Percentiles rank a stretch among this genome's conserved stretches.
Evolutionary conservation across 164 flowering plant species (phyloP).

Genomic region (Umbellularia californica): DNA sequence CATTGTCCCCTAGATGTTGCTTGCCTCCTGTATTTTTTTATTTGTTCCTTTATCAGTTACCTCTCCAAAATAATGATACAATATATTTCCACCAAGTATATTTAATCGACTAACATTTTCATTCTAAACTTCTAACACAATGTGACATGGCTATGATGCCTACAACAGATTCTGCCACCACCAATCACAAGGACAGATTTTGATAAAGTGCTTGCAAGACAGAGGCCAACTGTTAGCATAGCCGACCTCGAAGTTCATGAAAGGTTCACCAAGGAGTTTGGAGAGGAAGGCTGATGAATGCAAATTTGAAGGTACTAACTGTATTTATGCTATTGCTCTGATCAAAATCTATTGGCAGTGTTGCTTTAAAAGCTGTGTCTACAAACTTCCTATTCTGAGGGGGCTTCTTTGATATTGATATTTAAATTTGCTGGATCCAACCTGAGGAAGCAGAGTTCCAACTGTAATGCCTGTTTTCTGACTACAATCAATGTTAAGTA

Average conservation of each 20-base stretch:
- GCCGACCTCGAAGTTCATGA: slow-evolving; percentile 90
- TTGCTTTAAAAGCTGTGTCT: background rate
- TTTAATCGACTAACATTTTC: too few relatives aligned
- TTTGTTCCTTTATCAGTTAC: background rate
- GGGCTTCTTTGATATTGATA: background rate
- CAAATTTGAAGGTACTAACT: background rate
- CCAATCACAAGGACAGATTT: slow-evolving; percentile 79
- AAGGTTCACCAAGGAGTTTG: slow-evolving; percentile 92
- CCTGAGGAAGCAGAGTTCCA: background rate
- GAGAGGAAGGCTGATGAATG: slow-evolving; percentile 79
- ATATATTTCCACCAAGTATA: too few relatives aligned
- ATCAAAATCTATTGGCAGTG: background rate
- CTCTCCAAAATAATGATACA: background rate
- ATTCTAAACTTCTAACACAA: too few relatives aligned
- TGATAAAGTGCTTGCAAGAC: slow-evolving; percentile 92
- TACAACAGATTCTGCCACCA: slow-evolving; percentile 77
- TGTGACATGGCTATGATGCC: background rate
- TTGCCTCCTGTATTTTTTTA: too few relatives aligned
- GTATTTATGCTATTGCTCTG: slow-evolving; percentile 1
- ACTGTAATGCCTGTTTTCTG: background rate
- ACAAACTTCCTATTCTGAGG: background rate
- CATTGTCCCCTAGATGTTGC: too few relatives aligned
- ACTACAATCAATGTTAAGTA: too few relatives aligned
- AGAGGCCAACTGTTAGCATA: slow-evolving; percentile 96
- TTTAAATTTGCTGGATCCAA: background rate